Evolutionary conservation across 495 filamentous ascomycete genomes (phyloP).

Genomic region (Staphylotrichum longicolle): DNA sequence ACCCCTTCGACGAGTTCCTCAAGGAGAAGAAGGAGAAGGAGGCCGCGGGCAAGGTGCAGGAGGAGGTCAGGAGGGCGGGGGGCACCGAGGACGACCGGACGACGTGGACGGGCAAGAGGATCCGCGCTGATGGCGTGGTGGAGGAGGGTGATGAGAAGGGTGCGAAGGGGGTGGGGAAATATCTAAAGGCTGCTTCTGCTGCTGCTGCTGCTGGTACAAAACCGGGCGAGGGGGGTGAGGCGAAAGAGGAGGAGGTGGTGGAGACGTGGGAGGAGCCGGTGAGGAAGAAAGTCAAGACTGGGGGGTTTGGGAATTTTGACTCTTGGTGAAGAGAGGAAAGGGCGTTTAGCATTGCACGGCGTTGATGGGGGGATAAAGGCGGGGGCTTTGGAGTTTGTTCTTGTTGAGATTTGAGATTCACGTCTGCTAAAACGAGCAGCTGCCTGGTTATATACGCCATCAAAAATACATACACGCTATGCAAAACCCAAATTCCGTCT

Average conservation of each 20-base stretch:
- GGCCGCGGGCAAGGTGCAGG: slow-evolving; percentile 49
- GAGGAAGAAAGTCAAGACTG: slow-evolving; percentile 72
- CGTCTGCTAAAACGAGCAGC: not conserved
- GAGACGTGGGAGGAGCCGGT: slow-evolving; percentile 62
- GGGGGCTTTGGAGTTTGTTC: not conserved
- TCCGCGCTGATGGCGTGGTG: slow-evolving; percentile 58
- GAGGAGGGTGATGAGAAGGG: slow-evolving; percentile 43
- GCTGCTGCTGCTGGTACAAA: slow-evolving; percentile 35
- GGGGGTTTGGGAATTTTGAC: slow-evolving; percentile 95
- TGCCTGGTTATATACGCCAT: not conserved
- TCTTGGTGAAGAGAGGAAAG: slow-evolving; percentile 52
- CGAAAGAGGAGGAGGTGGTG: slow-evolving; percentile 58
- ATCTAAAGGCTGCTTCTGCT: slow-evolving; percentile 46
- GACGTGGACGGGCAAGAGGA: slow-evolving; percentile 89
- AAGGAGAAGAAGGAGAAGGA: slow-evolving; percentile 59
- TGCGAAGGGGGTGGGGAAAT: slow-evolving; percentile 70
- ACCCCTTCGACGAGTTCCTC: slow-evolving; percentile 92
- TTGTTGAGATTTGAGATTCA: not conserved
- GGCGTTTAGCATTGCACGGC: slow-evolving; percentile 11
- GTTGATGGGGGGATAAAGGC: slow-evolving; percentile 3
- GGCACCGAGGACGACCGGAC: slow-evolving; percentile 76
- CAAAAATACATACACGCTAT: not conserved
- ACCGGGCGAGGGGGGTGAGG: slow-evolving; percentile 41
- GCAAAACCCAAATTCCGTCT: too few species aligned
- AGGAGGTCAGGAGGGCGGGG: slow-evolving; percentile 48